Percentiles rank a stretch among this genome's conserved stretches.
phyloP scores from a whole-genome alignment of 2,329 filamentous ascomycete species.

The Penicillium decumbens region DNA sequence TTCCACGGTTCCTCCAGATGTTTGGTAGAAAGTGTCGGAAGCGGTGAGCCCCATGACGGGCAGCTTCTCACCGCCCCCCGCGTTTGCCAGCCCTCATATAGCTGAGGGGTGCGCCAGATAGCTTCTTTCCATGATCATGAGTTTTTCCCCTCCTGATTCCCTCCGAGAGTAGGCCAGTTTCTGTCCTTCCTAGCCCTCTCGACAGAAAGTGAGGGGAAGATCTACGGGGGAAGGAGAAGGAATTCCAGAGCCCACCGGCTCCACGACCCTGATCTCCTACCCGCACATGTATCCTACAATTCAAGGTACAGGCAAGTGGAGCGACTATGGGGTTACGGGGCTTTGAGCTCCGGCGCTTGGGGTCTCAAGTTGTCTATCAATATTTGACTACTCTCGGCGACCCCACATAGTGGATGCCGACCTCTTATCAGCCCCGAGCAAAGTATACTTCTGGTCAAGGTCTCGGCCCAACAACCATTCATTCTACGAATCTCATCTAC shows the following conservation, averaged over 20 bases:
- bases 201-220: background rate
- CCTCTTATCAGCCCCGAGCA: background rate
- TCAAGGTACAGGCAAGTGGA: background rate
- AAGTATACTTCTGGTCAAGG: background rate
- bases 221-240: background rate
- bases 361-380: background rate
- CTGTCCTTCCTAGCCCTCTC: too few relatives aligned
- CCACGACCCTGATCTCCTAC: slow-evolving; percentile 11
- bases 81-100: too few relatives aligned
- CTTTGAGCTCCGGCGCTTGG: background rate
- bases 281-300: slow-evolving; percentile 7
- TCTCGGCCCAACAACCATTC: too few relatives aligned
- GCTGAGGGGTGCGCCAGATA: too few relatives aligned
- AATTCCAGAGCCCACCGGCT: background rate
- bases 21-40: background rate
- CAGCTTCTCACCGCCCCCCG: too few relatives aligned
- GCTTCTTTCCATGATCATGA: too few relatives aligned
- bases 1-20: background rate
- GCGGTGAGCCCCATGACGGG: too few relatives aligned
- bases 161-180: too few relatives aligned
- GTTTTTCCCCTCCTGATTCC: too few relatives aligned
- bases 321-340: background rate
- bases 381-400: background rate
- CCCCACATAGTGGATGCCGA: slow-evolving; percentile 5
- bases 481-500: background rate